A percentile compares a stretch with the other conserved stretches of the same genome.
These are phyloP conservation scores for Punctularia strigosozonata DNA, from an alignment of 768 basidiomycete species.

Conservation along the genomic window DNA sequence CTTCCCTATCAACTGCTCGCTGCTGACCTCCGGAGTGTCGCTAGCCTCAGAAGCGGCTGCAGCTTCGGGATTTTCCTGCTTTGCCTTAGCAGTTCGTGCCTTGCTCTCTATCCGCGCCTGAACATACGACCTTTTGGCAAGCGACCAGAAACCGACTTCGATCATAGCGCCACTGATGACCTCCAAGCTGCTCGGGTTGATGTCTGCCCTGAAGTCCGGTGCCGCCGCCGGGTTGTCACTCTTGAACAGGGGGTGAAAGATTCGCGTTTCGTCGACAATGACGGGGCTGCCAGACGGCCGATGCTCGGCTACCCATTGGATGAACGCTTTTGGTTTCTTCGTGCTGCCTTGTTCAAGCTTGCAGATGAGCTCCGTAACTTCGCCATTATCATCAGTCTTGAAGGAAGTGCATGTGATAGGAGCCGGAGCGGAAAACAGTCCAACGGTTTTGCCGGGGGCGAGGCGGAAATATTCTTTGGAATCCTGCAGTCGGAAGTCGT, in stretches of 20 bases:
- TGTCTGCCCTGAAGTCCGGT: constrained; percentile 72
- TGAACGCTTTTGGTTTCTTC: constrained; percentile 85
- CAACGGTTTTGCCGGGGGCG: constrained; percentile 95
- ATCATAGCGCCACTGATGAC: constrained; percentile 71
- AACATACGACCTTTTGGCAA: constrained; percentile 56
- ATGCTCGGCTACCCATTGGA: constrained; percentile 95
- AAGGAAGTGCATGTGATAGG: constrained; percentile 91
- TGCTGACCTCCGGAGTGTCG: constrained; percentile 61
- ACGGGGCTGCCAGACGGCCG: constrained; percentile 70
- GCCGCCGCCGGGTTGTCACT: constrained; percentile 72
- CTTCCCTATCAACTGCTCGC: constrained; percentile 73
- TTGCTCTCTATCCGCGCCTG: constrained; percentile 59
- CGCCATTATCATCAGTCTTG: constrained; percentile 62
- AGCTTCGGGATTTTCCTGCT: constrained; percentile 29
- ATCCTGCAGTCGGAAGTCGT: constrained; percentile 88
- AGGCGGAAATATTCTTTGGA: constrained; percentile 95
- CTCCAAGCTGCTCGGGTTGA: constrained; percentile 75
- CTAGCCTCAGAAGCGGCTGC: constrained; percentile 24
- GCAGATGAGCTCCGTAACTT: constrained; percentile 71
- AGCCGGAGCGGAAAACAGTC: constrained; percentile 84
- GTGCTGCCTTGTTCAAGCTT: constrained; percentile 54
- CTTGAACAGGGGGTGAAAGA: constrained; percentile 92
- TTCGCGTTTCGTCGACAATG: constrained; percentile 74
- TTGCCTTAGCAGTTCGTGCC: constrained; percentile 48
- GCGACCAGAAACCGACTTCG: constrained; percentile 80